Evolutionary conservation across 805 yeast species (phyloP), one percentile per base, ranked within the genome.

Genomic region (Lachancea kluyveri): DNA sequence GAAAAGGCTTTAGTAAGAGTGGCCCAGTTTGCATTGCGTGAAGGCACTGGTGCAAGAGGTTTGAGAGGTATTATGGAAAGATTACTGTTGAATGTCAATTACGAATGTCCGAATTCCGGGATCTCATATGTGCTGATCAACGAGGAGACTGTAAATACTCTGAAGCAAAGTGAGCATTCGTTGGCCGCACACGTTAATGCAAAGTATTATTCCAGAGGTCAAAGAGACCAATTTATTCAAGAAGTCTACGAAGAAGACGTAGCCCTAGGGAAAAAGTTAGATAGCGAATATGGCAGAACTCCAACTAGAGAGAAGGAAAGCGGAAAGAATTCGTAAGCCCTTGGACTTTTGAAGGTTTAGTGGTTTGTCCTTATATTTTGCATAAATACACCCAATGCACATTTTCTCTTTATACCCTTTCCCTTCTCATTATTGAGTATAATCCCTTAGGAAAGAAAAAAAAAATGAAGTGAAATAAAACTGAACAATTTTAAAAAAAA

Each of bases 1-100:
- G 54, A 52, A 5, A 59, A 60, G 8, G 79, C 80, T 0, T 48
- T 74, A 7, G 41, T 52, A n/a, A 58, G 52, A 23, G 65, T 75
- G 10, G 75, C 80, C 0, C 56, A 59, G 15, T 43, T 68, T 14
- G 74, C 80, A 0, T 43, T 70, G 20, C 51, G 56, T 17, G 74
- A 69, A 39, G 76, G 76, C 3, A 74, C 79, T 0, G 81, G 81
- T 18, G 81, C 80, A 0, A 60, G 81, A 44, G 80, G 80, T 0
- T 46, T 75, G 17, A 57, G 77, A 41, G 68, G 73, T 1, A 68
- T 73, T 4, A 59, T 75, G 67, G 79, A 73, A 36, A 62, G 70
- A 33, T 36, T 73, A 11, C 46, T 74, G 14, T 49, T 73, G 11
- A 61, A 64, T 26, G 73, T 72, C 4, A 74, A 74, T 45, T 74